These are phyloP conservation scores for Talaromyces thailandensis DNA, from an alignment of 495 filamentous ascomycete genomes.

Conservation along the genomic window DNA sequence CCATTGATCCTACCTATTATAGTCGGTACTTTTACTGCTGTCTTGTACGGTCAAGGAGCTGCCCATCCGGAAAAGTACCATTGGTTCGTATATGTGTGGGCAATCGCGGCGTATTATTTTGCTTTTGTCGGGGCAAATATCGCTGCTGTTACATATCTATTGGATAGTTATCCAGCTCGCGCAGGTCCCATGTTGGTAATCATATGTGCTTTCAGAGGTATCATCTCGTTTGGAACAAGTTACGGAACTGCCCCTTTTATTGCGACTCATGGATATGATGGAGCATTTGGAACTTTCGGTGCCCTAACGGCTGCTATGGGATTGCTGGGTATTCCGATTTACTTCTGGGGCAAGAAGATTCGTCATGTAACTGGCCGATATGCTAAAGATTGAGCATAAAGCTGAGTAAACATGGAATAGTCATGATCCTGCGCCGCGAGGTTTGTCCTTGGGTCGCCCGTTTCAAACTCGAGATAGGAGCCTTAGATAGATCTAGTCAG, in stretches of 20 bases:
- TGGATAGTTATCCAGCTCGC: conserved; percentile 28
- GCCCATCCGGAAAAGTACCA: conserved; percentile 21
- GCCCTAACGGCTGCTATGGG: conserved; percentile 17
- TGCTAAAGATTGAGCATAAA: background rate
- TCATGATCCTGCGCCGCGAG: background rate
- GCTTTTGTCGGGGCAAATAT: conserved; percentile 30
- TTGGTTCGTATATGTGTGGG: conserved; percentile 26
- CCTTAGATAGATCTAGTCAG: background rate
- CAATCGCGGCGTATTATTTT: conserved; percentile 26
- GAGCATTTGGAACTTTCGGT: conserved; percentile 19
- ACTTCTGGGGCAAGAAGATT: conserved; percentile 23
- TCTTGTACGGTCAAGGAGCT: conserved; percentile 24
- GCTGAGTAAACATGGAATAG: background rate
- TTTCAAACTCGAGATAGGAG: background rate
- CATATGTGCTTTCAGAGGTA: conserved; percentile 30
- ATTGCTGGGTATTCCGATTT: conserved; percentile 17
- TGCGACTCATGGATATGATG: conserved; percentile 18
- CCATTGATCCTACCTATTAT: conserved; percentile 23
- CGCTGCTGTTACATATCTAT: conserved; percentile 26
- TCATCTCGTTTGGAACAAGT: conserved; percentile 27
- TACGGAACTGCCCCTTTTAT: conserved; percentile 20
- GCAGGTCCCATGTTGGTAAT: conserved; percentile 27
- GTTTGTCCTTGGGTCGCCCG: background rate
- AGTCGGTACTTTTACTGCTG: conserved; percentile 18
- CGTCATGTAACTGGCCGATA: conserved; percentile 16